Evolutionary conservation across 331 rosid genomes (phyloP).

Genomic region (Acacia pycnantha): DNA sequence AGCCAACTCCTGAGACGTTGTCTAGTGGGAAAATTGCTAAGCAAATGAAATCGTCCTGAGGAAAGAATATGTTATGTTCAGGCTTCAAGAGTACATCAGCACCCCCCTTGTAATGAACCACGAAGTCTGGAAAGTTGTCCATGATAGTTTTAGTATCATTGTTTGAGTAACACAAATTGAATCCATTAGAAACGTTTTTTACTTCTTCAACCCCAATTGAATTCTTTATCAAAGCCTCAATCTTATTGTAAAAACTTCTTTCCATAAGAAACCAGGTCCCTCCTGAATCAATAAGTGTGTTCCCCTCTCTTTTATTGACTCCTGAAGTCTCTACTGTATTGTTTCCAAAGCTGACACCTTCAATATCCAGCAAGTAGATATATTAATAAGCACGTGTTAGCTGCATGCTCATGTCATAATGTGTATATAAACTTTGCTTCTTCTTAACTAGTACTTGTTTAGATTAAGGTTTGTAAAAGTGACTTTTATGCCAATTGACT

Average conservation of each 20-base stretch:
- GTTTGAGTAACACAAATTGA: not conserved
- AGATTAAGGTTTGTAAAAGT: too few relatives aligned
- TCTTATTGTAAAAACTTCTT: not conserved
- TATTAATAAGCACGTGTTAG: too few relatives aligned
- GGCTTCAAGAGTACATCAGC: not conserved
- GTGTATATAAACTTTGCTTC: too few relatives aligned
- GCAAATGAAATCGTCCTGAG: not conserved
- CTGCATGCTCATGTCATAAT: too few relatives aligned
- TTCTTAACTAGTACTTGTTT: too few relatives aligned
- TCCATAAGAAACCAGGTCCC: not conserved
- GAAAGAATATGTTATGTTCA: not conserved
- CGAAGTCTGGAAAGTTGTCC: not conserved
- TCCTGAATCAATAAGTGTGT: not conserved
- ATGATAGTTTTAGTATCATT: not conserved
- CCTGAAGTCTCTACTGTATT: not conserved
- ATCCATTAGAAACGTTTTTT: not conserved
- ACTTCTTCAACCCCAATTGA: not conserved
- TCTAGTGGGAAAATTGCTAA: not conserved
- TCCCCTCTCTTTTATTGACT: not conserved
- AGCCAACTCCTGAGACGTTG: too few relatives aligned
- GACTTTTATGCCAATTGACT: too few relatives aligned
- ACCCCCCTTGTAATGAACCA: not conserved
- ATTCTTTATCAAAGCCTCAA: not conserved
- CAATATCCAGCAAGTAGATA: not conserved
- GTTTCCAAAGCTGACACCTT: not conserved